Evolutionary conservation across 208 protist genomes (phyloP), one percentile per base, ranked within the genome.

Genomic region (Leishmania turanica): DNA sequence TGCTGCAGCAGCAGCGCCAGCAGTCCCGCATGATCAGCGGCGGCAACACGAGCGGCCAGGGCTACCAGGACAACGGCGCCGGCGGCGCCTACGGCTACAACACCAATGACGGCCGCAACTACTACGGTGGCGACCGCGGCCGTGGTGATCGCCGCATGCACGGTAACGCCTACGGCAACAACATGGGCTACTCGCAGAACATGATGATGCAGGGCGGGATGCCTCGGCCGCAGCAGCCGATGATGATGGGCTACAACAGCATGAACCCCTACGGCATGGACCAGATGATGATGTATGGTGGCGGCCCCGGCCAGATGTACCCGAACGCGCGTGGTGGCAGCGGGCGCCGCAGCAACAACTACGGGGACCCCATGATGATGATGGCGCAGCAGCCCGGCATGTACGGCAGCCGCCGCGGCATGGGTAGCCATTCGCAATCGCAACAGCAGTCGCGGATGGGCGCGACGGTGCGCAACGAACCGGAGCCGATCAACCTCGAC

Each of bases 401-500:
- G 73, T 70, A 73, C 77, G 66, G 56, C 7, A 34, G 51, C 31
- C 70, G 82, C 40, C 71, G 82, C 45, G 77, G 77, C 42, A 81
- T 78, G 70, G 74, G n/a, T 1, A 56, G 5, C 62, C 42, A 77
- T 24, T 27, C 54, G 7, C 34, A 56, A 19, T 51, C 34, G 75
- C 68, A 84, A 19, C 21, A 24, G 60, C 81, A 84, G 70, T 73
- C 51, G 3, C 64, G 66, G 17, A 62, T 81, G 56, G 77, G 47
- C 21, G 56, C 51, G 15, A 45, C 37, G 13, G 69, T 78, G 21
- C 84, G 88, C 49, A 74, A 75, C n/a, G 89, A 95, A 58, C 82
- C 91, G 49, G 89, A 95, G 87, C 89, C 91, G 21, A 87, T 95
- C 68, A 70, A 87, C 13, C 62, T 91, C 45, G 79, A 88, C 71